Evolutionary conservation across 176 grass and related monocot species (phyloP).

Genomic region (Zoysia japonica): DNA sequence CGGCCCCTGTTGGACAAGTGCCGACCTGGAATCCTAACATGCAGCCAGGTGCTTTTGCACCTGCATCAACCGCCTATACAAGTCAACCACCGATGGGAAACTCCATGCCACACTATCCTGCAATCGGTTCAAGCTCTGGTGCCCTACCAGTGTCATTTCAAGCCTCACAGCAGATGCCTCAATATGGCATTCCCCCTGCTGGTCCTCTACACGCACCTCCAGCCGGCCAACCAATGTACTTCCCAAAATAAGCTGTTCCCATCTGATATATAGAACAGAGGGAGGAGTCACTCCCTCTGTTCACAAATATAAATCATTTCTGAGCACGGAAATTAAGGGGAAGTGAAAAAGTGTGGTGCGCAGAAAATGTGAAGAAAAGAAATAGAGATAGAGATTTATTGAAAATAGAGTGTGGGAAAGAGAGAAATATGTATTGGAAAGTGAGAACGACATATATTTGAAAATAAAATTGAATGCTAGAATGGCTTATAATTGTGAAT

Average conservation of each 20-base stretch:
- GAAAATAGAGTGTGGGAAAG: too few relatives aligned
- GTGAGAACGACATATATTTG: too few relatives aligned
- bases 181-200: constrained; percentile 45
- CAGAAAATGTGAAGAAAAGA: too few relatives aligned
- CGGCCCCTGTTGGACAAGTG: constrained; percentile 49
- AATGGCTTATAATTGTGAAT: too few relatives aligned
- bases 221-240: constrained; percentile 44
- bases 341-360: too few relatives aligned
- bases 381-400: too few relatives aligned
- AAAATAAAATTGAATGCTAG: too few relatives aligned
- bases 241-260: constrained; percentile 40
- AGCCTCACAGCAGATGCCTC: constrained; percentile 48
- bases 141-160: constrained; percentile 38
- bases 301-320: too few relatives aligned
- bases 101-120: constrained; percentile 40
- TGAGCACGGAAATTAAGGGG: too few relatives aligned
- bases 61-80: constrained; percentile 40
- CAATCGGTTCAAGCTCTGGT: constrained; percentile 37
- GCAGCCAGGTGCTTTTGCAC: constrained; percentile 47
- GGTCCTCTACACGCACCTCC: constrained; percentile 31
- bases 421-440: too few relatives aligned
- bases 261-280: constrained; percentile 23
- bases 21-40: constrained; percentile 67
- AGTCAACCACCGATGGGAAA: constrained; percentile 42
- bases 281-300: too few relatives aligned